Percentiles rank a stretch among this genome's conserved stretches.
Conservation (phyloP, 2,329 filamentous ascomycete genomes). For the Monilinia vaccinii-corymbosi region DNA sequence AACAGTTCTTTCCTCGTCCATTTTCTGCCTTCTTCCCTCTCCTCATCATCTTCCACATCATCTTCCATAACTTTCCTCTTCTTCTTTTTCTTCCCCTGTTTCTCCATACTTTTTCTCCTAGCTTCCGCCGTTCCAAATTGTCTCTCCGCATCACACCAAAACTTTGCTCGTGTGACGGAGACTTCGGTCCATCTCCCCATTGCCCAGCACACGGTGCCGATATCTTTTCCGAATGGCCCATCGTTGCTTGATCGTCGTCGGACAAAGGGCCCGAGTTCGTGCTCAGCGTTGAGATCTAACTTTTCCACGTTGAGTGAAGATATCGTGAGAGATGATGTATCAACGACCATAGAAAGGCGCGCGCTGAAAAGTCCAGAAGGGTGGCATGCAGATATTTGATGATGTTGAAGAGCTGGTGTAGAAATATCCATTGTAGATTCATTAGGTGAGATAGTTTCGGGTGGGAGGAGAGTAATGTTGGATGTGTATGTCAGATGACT, state of each 20-base stretch:
- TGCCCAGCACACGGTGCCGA: conserved; percentile 55
- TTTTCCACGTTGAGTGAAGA: conserved; percentile 42
- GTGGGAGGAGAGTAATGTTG: conserved; percentile 38
- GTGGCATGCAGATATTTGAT: conserved; percentile 42
- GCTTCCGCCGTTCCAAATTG: conserved; percentile 36
- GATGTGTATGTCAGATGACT: conserved; percentile 57
- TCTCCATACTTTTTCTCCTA: conserved; percentile 15
- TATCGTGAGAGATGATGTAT: conserved; percentile 43
- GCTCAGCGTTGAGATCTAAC: conserved; percentile 48
- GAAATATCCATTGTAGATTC: conserved; percentile 16
- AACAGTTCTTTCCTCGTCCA: conserved; percentile 40
- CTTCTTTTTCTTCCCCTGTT: conserved; percentile 15
- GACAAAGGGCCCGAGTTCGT: conserved; percentile 47
- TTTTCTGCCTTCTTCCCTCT: conserved; percentile 12
- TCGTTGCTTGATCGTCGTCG: conserved; percentile 30
- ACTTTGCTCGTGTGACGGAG: conserved; percentile 49
- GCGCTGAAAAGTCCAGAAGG: conserved; percentile 47
- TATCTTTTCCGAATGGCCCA: conserved; percentile 44
- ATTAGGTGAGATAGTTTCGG: conserved; percentile 11
- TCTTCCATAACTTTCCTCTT: conserved; percentile 22
- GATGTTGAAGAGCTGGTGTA: conserved; percentile 39
- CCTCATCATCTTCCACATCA: conserved; percentile 29
- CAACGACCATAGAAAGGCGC: conserved; percentile 48
- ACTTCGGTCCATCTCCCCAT: conserved; percentile 60
- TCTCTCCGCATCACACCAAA: conserved; percentile 48